These are phyloP conservation scores for Acacia pycnantha DNA, from an alignment of 331 rosid species.

Conservation along the genomic window DNA sequence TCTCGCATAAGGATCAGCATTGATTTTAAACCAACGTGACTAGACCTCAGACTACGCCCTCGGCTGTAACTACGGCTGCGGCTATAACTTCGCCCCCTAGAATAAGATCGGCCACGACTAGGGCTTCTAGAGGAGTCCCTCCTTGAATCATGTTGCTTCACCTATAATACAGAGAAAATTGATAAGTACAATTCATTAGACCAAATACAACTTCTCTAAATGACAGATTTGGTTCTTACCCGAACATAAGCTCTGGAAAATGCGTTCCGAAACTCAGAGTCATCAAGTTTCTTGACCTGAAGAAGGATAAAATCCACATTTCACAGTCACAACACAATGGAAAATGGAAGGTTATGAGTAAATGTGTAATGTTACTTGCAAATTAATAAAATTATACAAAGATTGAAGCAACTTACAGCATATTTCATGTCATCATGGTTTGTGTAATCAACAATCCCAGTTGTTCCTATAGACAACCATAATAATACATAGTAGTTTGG, in stretches of 20 bases:
- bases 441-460: constrained; percentile 95
- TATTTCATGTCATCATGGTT: constrained; percentile 95
- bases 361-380: background rate
- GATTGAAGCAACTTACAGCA: constrained; percentile 70
- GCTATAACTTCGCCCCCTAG: constrained; percentile 87
- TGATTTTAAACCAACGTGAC: constrained; percentile 6
- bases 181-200: background rate
- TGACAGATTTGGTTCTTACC: constrained; percentile 44
- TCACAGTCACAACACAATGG: constrained; percentile 5
- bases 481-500: background rate
- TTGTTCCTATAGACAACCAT: constrained; percentile 61
- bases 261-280: constrained; percentile 97
- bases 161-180: constrained; percentile 42
- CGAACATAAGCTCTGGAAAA: constrained; percentile 82
- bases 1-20: background rate
- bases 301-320: background rate
- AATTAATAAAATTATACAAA: constrained; percentile 4
- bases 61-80: constrained; percentile 72
- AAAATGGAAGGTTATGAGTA: background rate
- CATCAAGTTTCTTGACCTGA: constrained; percentile 97
- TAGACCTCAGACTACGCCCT: constrained; percentile 72
- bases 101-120: constrained; percentile 73
- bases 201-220: background rate
- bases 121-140: constrained; percentile 92
- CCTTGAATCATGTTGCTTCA: constrained; percentile 90